Conservation (phyloP, 163 green algal species). For the Volvox carteri region DNA sequence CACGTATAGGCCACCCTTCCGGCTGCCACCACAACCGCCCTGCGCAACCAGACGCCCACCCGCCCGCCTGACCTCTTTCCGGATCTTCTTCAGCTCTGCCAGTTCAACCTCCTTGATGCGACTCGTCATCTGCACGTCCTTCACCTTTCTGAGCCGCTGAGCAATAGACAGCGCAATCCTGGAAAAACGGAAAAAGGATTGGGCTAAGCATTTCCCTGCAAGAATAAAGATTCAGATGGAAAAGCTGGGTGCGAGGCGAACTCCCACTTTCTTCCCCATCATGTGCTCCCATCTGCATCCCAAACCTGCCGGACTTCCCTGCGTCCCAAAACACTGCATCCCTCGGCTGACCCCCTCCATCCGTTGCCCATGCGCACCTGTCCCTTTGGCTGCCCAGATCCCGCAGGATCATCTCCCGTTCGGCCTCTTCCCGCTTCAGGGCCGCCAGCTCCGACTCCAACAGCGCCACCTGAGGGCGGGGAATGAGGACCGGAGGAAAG, state of each 20-base stretch:
- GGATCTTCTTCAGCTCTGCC: conserved; percentile 71
- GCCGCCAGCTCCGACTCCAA: conserved; percentile 69
- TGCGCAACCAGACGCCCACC: too few species aligned
- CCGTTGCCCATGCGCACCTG: conserved; percentile 37
- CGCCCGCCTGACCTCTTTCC: conserved; percentile 51
- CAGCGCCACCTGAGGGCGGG: conserved; percentile 56
- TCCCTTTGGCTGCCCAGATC: conserved; percentile 72
- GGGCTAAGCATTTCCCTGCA: neutral
- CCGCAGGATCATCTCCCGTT: conserved; percentile 66
- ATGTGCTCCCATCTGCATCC: too few species aligned
- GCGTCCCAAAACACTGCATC: too few species aligned
- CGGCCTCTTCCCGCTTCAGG: conserved; percentile 71
- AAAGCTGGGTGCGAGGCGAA: too few species aligned
- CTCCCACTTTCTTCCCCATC: too few species aligned
- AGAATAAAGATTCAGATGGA: too few species aligned
- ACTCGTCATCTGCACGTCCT: conserved; percentile 68
- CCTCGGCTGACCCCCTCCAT: too few species aligned
- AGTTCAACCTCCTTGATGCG: conserved; percentile 76
- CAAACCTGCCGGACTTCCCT: too few species aligned
- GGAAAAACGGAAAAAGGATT: neutral
- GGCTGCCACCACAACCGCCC: too few species aligned
- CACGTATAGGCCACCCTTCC: too few species aligned
- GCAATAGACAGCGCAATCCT: conserved; percentile 65
- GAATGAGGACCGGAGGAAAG: too few species aligned
- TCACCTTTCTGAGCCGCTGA: conserved; percentile 67